Conservation (phyloP, 2,329 filamentous ascomycete species). For the Leptographium lundbergii region DNA sequence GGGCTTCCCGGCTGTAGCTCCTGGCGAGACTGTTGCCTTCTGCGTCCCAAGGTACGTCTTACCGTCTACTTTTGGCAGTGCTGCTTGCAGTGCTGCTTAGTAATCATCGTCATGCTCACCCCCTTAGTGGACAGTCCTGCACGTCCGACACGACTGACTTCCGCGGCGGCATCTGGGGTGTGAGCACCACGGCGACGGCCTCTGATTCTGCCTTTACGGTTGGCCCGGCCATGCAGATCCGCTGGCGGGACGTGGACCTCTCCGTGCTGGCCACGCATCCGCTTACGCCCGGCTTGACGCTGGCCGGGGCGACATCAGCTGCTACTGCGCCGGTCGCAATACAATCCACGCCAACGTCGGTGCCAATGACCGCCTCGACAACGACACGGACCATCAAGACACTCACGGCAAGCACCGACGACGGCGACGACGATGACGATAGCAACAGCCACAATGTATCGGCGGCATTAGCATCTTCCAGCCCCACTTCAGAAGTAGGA, state of each 20-base stretch:
- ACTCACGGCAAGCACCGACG: background rate
- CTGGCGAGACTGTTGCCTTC: conserved; percentile 13
- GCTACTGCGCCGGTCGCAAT: no score
- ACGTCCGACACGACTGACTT: conserved; percentile 28
- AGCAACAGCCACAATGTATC: no score
- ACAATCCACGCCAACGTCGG: background rate
- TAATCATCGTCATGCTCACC: background rate
- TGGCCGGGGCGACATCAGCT: conserved; percentile 7
- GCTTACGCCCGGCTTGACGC: conserved; percentile 19
- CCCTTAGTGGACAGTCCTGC: conserved; percentile 22
- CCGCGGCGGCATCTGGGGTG: conserved; percentile 26
- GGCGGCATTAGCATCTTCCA: no score
- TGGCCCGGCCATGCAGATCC: conserved; percentile 26
- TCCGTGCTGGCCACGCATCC: conserved; percentile 23
- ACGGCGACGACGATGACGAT: background rate
- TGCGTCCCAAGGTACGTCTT: conserved; percentile 14
- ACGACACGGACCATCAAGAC: background rate
- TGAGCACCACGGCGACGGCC: conserved; percentile 12
- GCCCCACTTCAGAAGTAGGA: no score
- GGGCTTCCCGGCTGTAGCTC: conserved; percentile 9
- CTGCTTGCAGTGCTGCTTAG: background rate
- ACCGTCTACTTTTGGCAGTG: background rate
- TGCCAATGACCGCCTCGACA: background rate
- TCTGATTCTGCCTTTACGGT: conserved; percentile 16
- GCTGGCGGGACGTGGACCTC: conserved; percentile 23